These are phyloP conservation scores for Saccharomyces hybrid DNA, from an alignment of 1,139 yeast species.

Conservation along the genomic window DNA sequence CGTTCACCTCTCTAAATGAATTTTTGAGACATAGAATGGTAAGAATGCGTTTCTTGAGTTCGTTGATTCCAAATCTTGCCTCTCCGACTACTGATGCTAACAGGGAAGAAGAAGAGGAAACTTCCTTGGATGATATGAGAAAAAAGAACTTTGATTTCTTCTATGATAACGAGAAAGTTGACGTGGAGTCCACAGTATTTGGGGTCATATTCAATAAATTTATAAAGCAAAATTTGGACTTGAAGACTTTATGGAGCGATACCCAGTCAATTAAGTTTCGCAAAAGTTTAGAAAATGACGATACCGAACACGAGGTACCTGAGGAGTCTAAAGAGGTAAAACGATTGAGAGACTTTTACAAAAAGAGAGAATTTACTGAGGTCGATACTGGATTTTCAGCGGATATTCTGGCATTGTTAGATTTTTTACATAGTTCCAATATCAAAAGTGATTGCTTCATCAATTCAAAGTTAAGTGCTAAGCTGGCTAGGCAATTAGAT, in stretches of 20 bases:
- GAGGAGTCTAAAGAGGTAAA: slow-evolving; percentile 10
- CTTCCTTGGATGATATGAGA: slow-evolving; percentile 10
- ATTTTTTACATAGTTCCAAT: slow-evolving; percentile 36
- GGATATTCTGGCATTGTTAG: slow-evolving; percentile 49
- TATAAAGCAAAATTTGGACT: slow-evolving; percentile 38
- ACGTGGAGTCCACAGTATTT: slow-evolving; percentile 66
- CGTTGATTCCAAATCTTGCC: slow-evolving; percentile 16
- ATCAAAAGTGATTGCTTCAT: slow-evolving; percentile 47
- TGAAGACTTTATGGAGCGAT: slow-evolving; percentile 48
- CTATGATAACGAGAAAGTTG: slow-evolving; percentile 53
- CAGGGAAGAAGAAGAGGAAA: not conserved
- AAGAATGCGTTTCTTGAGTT: slow-evolving; percentile 21
- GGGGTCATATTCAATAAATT: slow-evolving; percentile 64
- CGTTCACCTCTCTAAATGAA: slow-evolving; percentile 63
- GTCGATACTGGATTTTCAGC: slow-evolving; percentile 32
- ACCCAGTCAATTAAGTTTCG: slow-evolving; percentile 50
- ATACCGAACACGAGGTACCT: slow-evolving; percentile 14
- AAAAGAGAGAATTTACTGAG: slow-evolving; percentile 32
- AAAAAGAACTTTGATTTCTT: slow-evolving; percentile 53
- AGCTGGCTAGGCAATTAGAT: slow-evolving; percentile 78
- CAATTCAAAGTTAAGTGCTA: slow-evolving; percentile 80
- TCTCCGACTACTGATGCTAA: not conserved
- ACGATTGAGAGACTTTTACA: slow-evolving; percentile 20
- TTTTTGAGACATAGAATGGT: slow-evolving; percentile 44
- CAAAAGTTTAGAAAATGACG: slow-evolving; percentile 33